A percentile compares a stretch with the other conserved stretches of the same genome.
These are phyloP conservation scores for Parmelia sp. DNA, from an alignment of 495 filamentous ascomycete species.

Conservation along the genomic window DNA sequence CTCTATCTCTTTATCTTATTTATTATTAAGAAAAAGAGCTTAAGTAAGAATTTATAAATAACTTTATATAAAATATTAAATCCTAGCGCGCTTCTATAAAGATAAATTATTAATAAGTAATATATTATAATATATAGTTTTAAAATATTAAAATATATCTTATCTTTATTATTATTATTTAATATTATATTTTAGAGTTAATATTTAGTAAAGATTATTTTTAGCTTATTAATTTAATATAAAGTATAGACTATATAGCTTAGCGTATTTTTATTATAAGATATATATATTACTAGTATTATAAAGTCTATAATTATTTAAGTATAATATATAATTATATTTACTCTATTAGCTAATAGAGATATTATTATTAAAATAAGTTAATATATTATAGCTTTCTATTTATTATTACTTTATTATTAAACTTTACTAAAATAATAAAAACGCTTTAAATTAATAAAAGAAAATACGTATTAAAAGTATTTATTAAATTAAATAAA, in stretches of 20 bases:
- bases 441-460: constrained; percentile 2
- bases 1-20: neutral
- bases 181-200: neutral
- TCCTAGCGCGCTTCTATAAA: neutral
- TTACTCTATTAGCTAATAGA: neutral
- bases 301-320: neutral
- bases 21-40: neutral
- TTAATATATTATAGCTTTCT: constrained; percentile 7
- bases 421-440: neutral
- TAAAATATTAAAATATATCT: neutral
- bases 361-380: constrained; percentile 2
- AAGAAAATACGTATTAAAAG: neutral
- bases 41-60: constrained; percentile 2
- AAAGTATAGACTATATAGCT: neutral
- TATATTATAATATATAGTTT: neutral
- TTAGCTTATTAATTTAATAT: neutral
- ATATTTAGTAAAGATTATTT: constrained; percentile 1
- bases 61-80: neutral
- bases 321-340: neutral
- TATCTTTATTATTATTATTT: constrained; percentile 1
- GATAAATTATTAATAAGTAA: neutral
- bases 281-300: neutral
- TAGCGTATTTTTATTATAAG: constrained; percentile 3
- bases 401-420: constrained; percentile 7
- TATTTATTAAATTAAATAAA: neutral